phyloP scores from a whole-genome alignment of 2,329 filamentous ascomycete genomes.

The Rhinocladiella mackenziei region DNA sequence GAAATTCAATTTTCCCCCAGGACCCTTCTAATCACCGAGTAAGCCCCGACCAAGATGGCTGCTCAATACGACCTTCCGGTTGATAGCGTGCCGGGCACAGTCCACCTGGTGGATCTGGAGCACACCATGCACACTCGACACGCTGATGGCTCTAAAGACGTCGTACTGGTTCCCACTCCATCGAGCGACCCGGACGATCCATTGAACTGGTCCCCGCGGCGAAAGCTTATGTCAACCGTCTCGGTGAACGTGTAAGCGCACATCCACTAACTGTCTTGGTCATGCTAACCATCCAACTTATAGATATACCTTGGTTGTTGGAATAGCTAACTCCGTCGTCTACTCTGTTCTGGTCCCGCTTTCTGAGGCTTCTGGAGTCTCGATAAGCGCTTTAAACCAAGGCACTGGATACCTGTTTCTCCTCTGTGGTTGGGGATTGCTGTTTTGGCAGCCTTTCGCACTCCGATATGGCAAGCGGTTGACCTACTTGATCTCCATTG shows the following conservation, averaged over 20 bases:
- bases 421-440: constrained; percentile 36
- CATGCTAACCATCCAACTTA: constrained; percentile 6
- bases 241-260: constrained; percentile 38
- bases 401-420: constrained; percentile 48
- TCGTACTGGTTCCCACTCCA: constrained; percentile 37
- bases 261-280: constrained; percentile 3
- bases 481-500: constrained; percentile 30
- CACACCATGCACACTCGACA: not conserved
- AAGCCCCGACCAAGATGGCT: too few relatives aligned
- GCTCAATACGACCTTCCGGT: not conserved
- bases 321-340: constrained; percentile 33
- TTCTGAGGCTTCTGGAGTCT: constrained; percentile 42
- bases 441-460: constrained; percentile 47
- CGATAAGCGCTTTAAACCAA: constrained; percentile 43
- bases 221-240: constrained; percentile 36
- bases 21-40: too few relatives aligned
- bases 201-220: constrained; percentile 36
- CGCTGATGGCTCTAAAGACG: constrained; percentile 28
- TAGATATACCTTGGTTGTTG: constrained; percentile 37
- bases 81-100: not conserved
- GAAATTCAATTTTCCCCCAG: too few relatives aligned
- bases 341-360: constrained; percentile 39
- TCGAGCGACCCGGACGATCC: constrained; percentile 41
- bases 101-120: not conserved
- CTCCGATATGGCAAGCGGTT: constrained; percentile 41